These are phyloP conservation scores for Trichopus zeylanicus DNA, from an alignment of 116 monocot genomes.

Conservation along the genomic window DNA sequence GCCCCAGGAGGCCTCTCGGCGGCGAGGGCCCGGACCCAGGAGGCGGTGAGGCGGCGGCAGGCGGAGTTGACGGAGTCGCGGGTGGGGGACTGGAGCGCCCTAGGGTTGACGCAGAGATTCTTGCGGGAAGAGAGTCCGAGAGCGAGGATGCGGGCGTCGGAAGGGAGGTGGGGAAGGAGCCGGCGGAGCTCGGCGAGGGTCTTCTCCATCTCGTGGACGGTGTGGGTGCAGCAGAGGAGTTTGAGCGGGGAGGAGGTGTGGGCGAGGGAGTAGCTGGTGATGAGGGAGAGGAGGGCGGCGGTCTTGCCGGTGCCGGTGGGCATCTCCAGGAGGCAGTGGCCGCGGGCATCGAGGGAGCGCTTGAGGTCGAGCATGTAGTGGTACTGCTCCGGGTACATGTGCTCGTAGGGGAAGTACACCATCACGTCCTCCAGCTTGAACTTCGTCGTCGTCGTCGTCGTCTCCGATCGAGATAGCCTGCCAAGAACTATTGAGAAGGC, in stretches of 20 bases:
- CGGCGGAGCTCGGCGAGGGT: constrained; percentile 95
- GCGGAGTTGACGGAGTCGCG: constrained; percentile 82
- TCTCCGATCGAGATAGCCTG: no score
- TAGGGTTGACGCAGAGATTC: constrained; percentile 87
- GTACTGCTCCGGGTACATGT: constrained; percentile 98
- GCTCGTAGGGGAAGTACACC: constrained; percentile 89
- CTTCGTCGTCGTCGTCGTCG: no score
- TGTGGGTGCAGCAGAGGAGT: constrained; percentile 96
- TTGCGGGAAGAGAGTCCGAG: constrained; percentile 87
- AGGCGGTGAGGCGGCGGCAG: constrained; percentile 85
- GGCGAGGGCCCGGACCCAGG: constrained; percentile 76
- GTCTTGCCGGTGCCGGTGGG: constrained; percentile 99
- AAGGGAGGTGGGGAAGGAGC: constrained; percentile 40
- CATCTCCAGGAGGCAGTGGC: constrained; percentile 98
- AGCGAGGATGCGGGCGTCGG: constrained; percentile 35
- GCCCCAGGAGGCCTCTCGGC: constrained; percentile 32
- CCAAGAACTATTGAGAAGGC: no score
- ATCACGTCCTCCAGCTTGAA: constrained; percentile 74
- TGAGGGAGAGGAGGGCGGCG: constrained; percentile 90
- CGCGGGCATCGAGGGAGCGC: constrained; percentile 84
- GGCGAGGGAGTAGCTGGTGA: constrained; percentile 62
- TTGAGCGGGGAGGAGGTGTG: constrained; percentile 36
- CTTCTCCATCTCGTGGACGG: constrained; percentile 99
- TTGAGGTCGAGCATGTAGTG: constrained; percentile 94
- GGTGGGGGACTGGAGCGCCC: constrained; percentile 44